These are phyloP conservation scores for Pyrenophora tritici-repentis DNA, from an alignment of 2,329 filamentous ascomycete genomes.

Conservation along the genomic window DNA sequence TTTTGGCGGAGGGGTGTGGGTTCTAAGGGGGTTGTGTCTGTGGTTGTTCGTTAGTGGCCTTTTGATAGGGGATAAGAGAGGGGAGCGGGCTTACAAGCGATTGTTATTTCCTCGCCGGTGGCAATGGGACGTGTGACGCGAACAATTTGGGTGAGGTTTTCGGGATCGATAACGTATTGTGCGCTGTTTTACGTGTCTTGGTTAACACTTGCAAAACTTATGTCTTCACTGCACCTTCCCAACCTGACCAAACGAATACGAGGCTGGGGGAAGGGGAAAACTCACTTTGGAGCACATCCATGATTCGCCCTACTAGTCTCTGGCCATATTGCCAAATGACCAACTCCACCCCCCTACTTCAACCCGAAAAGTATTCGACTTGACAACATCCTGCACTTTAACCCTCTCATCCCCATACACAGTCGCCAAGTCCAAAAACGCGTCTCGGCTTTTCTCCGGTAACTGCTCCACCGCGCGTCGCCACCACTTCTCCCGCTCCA, in stretches of 20 bases:
- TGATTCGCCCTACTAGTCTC: slow-evolving; percentile 51
- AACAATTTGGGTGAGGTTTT: slow-evolving; percentile 48
- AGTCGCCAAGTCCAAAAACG: slow-evolving; percentile 30
- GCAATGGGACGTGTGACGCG: slow-evolving; percentile 42
- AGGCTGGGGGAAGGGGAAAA: background rate
- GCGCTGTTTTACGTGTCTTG: slow-evolving; percentile 39
- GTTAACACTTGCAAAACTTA: no score
- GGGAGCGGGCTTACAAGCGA: slow-evolving; percentile 39
- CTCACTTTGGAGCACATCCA: slow-evolving; percentile 46
- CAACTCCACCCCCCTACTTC: slow-evolving; percentile 30
- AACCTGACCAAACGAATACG: background rate
- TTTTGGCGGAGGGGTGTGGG: slow-evolving; percentile 34
- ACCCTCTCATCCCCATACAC: slow-evolving; percentile 36
- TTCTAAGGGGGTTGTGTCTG: slow-evolving; percentile 47
- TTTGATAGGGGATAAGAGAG: background rate
- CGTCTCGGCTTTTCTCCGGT: slow-evolving; percentile 17
- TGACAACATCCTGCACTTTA: slow-evolving; percentile 40
- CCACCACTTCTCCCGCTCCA: slow-evolving; percentile 39
- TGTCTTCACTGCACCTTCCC: background rate
- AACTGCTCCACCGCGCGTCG: slow-evolving; percentile 32
- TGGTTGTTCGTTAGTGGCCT: background rate
- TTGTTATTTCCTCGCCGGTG: slow-evolving; percentile 49
- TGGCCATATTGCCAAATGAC: slow-evolving; percentile 46
- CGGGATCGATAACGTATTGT: slow-evolving; percentile 47
- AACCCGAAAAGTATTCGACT: slow-evolving; percentile 45